A percentile compares a stretch with the other conserved stretches of the same genome.
Conservation (phyloP, 768 basidiomycete genomes). For the Pluteus cervinus region DNA sequence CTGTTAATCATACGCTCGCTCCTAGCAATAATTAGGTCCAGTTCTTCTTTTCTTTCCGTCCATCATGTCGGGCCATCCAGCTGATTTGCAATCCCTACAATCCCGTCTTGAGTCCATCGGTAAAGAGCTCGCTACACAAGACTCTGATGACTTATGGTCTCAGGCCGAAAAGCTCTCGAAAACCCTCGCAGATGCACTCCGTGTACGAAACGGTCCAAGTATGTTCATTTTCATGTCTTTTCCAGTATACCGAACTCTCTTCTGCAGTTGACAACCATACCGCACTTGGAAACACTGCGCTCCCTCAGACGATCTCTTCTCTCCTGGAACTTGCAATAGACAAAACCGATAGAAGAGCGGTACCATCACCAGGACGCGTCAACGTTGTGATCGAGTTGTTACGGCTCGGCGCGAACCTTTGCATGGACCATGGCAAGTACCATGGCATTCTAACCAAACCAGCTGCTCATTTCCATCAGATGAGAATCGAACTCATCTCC, state of each 20-base stretch:
- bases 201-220: no score
- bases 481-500: conserved; percentile 63
- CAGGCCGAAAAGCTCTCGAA: conserved; percentile 46
- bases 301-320: conserved; percentile 60
- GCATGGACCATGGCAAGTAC: conserved; percentile 71
- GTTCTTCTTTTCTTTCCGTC: no score
- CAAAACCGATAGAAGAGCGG: conserved; percentile 38
- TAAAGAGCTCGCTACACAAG: conserved; percentile 18
- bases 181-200: conserved; percentile 61
- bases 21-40: no score
- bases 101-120: conserved; percentile 29
- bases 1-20: no score
- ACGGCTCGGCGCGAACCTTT: conserved; percentile 76
- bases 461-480: conserved; percentile 35
- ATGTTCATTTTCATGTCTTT: no score
- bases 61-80: no score
- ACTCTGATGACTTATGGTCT: conserved; percentile 39
- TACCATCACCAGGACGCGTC: conserved; percentile 42
- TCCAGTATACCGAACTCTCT: conserved; percentile 1
- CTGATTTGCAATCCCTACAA: conserved; percentile 29
- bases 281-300: conserved; percentile 52
- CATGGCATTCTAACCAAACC: not conserved
- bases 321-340: conserved; percentile 53
- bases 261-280: conserved; percentile 53
- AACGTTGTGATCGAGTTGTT: conserved; percentile 74